Base-by-base conservation (phyloP, 129 eudicot species). In the Erigeron canadensis region DNA sequence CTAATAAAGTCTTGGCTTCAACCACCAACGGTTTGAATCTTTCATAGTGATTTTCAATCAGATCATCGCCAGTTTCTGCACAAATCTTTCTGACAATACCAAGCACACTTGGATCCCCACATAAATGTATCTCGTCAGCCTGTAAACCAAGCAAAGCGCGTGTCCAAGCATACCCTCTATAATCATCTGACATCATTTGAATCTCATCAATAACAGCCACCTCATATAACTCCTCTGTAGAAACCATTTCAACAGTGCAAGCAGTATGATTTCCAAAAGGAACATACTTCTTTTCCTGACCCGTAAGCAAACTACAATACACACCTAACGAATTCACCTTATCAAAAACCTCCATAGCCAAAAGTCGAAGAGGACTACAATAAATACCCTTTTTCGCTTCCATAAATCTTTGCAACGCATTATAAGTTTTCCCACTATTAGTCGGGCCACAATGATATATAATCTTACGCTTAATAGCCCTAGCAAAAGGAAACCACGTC, bases 271-370 rank as follows among this genome's bases (percentile, higher is more conserved):
- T 84, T 12, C 96, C 86, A 55, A 90, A 90, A 0, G 97, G 97
- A 44, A 95, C 95, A 18, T 65, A 58, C 69, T 95, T 95, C 77
- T 84, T 95, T 79, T 95, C 99, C 43, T 95, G 99, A 2, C 99
- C 99, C 0, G 97, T 95, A 43, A 75, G 86, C 9, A 95, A 84
- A 50, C 97, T 95, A 80, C 99, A 95, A 77, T 95, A 95, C 54
- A 95, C 94, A 8, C 99, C 99, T 39, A 37, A 37, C 1, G 94
- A 76, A 61, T 95, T 95, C 21, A 95, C 96, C 83, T 82, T 90
- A 79, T 95, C 99, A 16, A 90, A 95, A 65, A 95, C 97, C 66
- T 95, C 99, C 99, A 95, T 95, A 7, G 99, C 99, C 78, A 95
- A 85, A 79, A 95, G 88, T 81, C 99, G 84, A 60, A 95, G 97